Evolutionary conservation across 2,329 filamentous ascomycete species (phyloP).

Genomic region (Claviceps monticola): DNA sequence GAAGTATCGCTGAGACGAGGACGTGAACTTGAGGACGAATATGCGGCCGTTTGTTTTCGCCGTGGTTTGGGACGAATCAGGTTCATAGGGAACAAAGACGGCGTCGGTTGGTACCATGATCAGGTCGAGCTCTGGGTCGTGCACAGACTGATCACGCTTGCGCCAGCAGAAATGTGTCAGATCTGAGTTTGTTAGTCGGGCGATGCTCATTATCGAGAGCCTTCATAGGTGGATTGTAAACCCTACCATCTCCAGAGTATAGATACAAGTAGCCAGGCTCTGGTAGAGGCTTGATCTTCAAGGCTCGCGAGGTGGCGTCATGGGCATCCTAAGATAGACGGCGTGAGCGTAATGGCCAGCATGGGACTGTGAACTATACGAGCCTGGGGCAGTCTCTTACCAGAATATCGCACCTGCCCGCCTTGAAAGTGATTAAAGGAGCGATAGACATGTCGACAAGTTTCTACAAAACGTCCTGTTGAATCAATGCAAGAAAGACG

Average conservation of each 20-base stretch:
- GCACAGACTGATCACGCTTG: conserved; percentile 54
- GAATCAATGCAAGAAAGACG: background rate
- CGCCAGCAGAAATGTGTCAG: conserved; percentile 97
- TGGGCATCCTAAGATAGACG: background rate
- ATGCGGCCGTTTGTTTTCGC: conserved; percentile 74
- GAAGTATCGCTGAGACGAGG: conserved; percentile 77
- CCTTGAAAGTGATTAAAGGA: conserved; percentile 92
- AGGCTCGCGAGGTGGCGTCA: conserved; percentile 25
- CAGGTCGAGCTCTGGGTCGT: conserved; percentile 71
- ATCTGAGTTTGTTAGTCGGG: conserved; percentile 35
- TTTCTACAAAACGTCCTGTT: background rate
- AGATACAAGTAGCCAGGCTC: conserved; percentile 83
- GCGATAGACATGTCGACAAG: conserved; percentile 54
- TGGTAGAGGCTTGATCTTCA: conserved; percentile 58
- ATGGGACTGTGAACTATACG: background rate
- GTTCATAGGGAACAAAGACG: conserved; percentile 70
- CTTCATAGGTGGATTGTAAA: background rate
- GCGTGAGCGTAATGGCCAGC: conserved; percentile 8
- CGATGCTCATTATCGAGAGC: background rate
- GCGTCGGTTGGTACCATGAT: conserved; percentile 89
- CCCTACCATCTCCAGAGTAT: conserved; percentile 72
- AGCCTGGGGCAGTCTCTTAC: conserved; percentile 33
- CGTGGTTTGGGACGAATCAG: conserved; percentile 38
- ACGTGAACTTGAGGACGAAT: conserved; percentile 85
- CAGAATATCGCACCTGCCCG: conserved; percentile 73